These are phyloP conservation scores for Lasiodiplodia citricola DNA, from an alignment of 2,329 filamentous ascomycete species.

Conservation along the genomic window DNA sequence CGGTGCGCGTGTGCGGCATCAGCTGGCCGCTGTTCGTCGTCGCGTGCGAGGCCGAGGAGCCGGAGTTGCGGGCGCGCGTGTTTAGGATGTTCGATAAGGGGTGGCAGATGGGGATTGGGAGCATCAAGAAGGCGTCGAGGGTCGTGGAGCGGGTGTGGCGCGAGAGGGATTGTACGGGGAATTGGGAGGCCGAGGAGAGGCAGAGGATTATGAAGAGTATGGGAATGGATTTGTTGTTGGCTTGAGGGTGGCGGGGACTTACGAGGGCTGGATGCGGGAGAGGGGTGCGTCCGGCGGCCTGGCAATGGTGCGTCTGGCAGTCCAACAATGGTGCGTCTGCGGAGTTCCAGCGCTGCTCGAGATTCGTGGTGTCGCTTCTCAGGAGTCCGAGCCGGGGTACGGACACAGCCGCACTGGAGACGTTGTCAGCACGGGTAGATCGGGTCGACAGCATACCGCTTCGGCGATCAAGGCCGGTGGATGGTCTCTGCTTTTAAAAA, in stretches of 20 bases:
- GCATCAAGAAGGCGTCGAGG: conserved; percentile 12
- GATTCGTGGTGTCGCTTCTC: neutral
- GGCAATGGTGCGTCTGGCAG: too few relatives aligned
- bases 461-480: neutral
- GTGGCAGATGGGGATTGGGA: conserved; percentile 9
- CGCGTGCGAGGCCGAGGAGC: conserved; percentile 22
- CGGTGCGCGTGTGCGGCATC: conserved; percentile 15
- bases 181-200: neutral
- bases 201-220: conserved; percentile 24
- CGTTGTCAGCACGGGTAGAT: neutral
- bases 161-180: conserved; percentile 6
- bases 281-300: too few relatives aligned
- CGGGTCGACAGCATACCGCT: neutral
- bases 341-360: neutral
- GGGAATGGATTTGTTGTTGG: conserved; percentile 24
- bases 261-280: too few relatives aligned
- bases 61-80: neutral
- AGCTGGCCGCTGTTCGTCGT: conserved; percentile 21
- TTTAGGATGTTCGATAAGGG: conserved; percentile 17
- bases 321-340: too few relatives aligned
- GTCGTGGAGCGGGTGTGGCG: conserved; percentile 12
- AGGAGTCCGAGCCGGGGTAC: neutral
- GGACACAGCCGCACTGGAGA: neutral
- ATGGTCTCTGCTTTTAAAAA: neutral
- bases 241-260: neutral